Base-by-base conservation (phyloP, 2,329 filamentous ascomycete species). In the Stachybotrys chartarum region DNA sequence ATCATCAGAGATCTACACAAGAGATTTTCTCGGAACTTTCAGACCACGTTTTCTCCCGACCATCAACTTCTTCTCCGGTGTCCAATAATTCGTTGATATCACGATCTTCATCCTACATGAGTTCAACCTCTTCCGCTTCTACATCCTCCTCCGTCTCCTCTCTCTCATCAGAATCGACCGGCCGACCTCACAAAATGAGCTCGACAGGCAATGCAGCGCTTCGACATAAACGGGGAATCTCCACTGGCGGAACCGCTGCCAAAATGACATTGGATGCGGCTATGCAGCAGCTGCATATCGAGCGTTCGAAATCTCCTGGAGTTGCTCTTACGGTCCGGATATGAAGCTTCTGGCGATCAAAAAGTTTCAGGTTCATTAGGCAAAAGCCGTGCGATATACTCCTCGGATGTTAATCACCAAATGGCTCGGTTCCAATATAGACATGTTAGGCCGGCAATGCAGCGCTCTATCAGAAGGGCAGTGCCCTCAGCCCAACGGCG, bases 151-250 rank as follows among this genome's bases (percentile, higher is more conserved):
- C 64, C 46, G 58, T 65, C 54, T 66, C 64, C 0, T 65, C 64
- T 1, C 56, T 57, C 1, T 45, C 53, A 5, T 57, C 57, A 10
- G 62, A 65, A 47, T 63, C 66, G 57, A 62, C 60, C 32, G 58
- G 50, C 0, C 64, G 64, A 3, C 60, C 64, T 12, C 62, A 64
- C 49, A 66, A 66, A 63, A 66, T 66, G 64, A 66, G 64, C 60
- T 49, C 64, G 24, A 65, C 64, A 47, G 58, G 58, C 53, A 64
- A 62, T 54, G 54, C 59, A 5, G 56, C 60, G 12, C 56, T 47
- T 7, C 7, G 62, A 5, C 64, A 66, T 52, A 66, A 61, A 54
- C 54, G 63, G 1, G 59, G 61, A 17, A 58, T 61, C 0, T 66
- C 64, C 1, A 61, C 59, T 0, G 61, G 62, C 18, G 61, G 52